phyloP scores from a whole-genome alignment of 495 filamentous ascomycete genomes.

The Astrothelium subdiscretum region DNA sequence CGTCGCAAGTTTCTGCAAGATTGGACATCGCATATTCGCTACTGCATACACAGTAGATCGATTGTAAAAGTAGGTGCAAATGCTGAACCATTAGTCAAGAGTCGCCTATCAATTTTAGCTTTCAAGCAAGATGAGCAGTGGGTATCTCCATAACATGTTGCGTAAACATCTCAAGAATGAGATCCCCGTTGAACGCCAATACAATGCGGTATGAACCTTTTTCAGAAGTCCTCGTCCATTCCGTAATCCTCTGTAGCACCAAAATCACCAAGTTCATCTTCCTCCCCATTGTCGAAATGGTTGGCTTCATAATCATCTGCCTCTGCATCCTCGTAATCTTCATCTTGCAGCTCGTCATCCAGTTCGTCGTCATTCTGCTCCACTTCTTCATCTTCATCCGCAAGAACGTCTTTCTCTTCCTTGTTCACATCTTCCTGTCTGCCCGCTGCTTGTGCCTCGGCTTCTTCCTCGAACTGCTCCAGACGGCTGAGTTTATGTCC shows the following conservation, averaged over 20 bases:
- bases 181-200: background rate
- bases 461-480: conserved; percentile 38
- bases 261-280: conserved; percentile 37
- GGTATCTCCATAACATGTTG: no score
- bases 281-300: conserved; percentile 54
- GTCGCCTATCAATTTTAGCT: no score
- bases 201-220: background rate
- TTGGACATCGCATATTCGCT: background rate
- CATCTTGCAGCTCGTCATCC: conserved; percentile 30
- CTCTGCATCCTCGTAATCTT: conserved; percentile 37
- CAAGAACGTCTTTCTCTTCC: conserved; percentile 15
- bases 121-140: no score
- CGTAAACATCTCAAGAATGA: no score
- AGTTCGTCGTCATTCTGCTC: conserved; percentile 27
- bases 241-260: conserved; percentile 34
- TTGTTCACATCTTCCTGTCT: conserved; percentile 30
- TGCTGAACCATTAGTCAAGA: no score
- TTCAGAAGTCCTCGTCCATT: background rate
- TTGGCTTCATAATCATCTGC: conserved; percentile 47
- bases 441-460: conserved; percentile 6
- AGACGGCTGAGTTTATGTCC: conserved; percentile 23
- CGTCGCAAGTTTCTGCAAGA: background rate
- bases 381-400: conserved; percentile 12
- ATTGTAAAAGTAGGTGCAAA: no score
- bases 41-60: no score